Conservation (phyloP, 179 eudicot species). For the Dionaea muscipula region DNA sequence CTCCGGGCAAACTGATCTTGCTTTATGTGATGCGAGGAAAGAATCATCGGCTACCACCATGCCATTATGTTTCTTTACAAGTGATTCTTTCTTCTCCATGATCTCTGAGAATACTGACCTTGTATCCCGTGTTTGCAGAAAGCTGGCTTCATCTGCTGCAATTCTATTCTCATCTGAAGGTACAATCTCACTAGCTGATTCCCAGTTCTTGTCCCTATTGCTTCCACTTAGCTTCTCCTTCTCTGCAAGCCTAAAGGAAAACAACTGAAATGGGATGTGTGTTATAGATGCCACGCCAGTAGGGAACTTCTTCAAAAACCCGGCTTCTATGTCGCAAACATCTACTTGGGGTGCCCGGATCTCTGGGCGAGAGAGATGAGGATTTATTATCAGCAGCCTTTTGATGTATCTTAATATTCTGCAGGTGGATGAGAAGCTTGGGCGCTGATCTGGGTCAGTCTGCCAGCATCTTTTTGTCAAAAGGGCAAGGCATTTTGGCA, state of each 20-base stretch:
- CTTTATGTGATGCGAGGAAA: conserved; percentile 6
- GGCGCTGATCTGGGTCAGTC: conserved; percentile 54
- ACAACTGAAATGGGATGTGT: conserved; percentile 68
- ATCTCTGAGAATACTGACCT: conserved; percentile 33
- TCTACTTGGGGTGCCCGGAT: conserved; percentile 46
- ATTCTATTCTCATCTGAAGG: conserved; percentile 26
- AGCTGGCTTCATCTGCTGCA: conserved; percentile 17
- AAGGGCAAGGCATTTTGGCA: conserved; percentile 49
- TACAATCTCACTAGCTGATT: conserved; percentile 59
- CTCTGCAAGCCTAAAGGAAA: conserved; percentile 53
- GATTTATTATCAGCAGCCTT: conserved; percentile 42
- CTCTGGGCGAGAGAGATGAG: conserved; percentile 51
- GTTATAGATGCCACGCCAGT: conserved; percentile 20
- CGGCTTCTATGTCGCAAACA: conserved; percentile 52
- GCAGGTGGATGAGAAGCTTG: conserved; percentile 64
- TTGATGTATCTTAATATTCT: conserved; percentile 62
- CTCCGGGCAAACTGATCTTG: conserved; percentile 9
- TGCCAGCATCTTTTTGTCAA: conserved; percentile 82
- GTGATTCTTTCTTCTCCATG: conserved; percentile 17
- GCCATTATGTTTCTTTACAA: conserved; percentile 11
- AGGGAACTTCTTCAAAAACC: conserved; percentile 29
- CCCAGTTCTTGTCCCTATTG: conserved; percentile 35
- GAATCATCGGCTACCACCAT: conserved; percentile 9
- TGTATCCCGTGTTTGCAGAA: conserved; percentile 22
- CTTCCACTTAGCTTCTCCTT: conserved; percentile 36